phyloP scores from a whole-genome alignment of 139 green algal genomes.

The Marvania coccoides region DNA sequence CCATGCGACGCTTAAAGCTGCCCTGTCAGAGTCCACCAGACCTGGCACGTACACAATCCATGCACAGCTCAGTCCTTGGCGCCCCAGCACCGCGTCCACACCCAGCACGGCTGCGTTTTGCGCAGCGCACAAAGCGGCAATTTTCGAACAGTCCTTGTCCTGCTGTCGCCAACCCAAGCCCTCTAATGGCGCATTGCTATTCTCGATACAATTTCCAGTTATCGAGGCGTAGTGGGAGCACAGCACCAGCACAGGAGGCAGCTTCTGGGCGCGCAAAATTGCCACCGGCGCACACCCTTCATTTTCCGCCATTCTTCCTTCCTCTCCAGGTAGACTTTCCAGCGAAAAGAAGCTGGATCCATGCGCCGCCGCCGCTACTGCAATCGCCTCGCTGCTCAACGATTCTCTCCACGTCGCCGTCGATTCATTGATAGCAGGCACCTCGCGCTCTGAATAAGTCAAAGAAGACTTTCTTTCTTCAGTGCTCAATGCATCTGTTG shows the following conservation, averaged over 20 bases:
- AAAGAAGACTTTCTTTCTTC: too few species aligned
- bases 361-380: not conserved
- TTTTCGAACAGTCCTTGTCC: too few species aligned
- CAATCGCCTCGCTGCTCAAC: too few species aligned
- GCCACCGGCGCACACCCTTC: not conserved
- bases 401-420: too few species aligned
- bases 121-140: not conserved
- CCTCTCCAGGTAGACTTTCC: not conserved
- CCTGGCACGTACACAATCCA: constrained; percentile 5
- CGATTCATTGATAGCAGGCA: too few species aligned
- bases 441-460: too few species aligned
- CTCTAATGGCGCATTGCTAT: too few species aligned
- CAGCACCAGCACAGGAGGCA: not conserved
- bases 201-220: too few species aligned
- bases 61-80: not conserved
- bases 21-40: not conserved
- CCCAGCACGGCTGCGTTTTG: not conserved
- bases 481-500: too few species aligned
- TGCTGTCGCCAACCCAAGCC: too few species aligned
- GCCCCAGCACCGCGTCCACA: not conserved
- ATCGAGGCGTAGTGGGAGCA: not conserved
- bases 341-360: not conserved
- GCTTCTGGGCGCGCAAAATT: constrained; percentile 10
- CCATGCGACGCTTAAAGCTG: not conserved
- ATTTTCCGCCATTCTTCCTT: not conserved